A percentile compares a stretch with the other conserved stretches of the same genome.
Conservation (phyloP, 805 yeast genomes). For the Limtongia smithiae region DNA sequence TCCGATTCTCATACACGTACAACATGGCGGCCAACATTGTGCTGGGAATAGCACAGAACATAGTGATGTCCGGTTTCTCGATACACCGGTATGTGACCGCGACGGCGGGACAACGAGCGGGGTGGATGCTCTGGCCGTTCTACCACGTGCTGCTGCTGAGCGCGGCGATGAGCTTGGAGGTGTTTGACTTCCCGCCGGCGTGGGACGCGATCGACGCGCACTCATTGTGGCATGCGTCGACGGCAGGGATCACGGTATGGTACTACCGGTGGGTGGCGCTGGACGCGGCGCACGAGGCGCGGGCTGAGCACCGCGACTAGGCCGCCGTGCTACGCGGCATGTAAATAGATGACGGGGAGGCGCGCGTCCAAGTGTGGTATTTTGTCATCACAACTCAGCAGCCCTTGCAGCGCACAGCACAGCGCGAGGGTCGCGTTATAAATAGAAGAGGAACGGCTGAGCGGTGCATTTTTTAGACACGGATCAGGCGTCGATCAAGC, state of each 20-base stretch:
- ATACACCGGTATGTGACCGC: conserved; percentile 22
- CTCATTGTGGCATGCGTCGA: conserved; percentile 87
- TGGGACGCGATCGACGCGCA: conserved; percentile 79
- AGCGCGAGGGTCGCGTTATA: too few species aligned
- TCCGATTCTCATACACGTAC: conserved; percentile 86
- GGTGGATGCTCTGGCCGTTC: conserved; percentile 52
- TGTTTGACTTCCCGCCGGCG: conserved; percentile 82
- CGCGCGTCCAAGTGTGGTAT: too few species aligned
- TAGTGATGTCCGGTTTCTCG: conserved; percentile 46
- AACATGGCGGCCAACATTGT: conserved; percentile 87
- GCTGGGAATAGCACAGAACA: conserved; percentile 73
- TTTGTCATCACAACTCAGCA: not conserved
- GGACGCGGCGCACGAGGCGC: conserved; percentile 34
- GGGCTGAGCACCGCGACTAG: too few species aligned
- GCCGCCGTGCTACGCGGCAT: too few species aligned
- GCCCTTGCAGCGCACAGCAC: too few species aligned
- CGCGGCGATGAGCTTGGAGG: conserved; percentile 81
- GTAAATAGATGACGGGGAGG: too few species aligned
- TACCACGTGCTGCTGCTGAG: conserved; percentile 51
- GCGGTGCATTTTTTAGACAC: too few species aligned
- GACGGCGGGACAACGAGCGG: not conserved
- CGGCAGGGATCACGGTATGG: conserved; percentile 73
- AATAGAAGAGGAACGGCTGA: too few species aligned
- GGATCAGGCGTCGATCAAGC: too few species aligned
- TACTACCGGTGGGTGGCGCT: conserved; percentile 56